Base-by-base conservation (phyloP, 768 basidiomycete genomes). In the Leccinum subtestaceum region DNA sequence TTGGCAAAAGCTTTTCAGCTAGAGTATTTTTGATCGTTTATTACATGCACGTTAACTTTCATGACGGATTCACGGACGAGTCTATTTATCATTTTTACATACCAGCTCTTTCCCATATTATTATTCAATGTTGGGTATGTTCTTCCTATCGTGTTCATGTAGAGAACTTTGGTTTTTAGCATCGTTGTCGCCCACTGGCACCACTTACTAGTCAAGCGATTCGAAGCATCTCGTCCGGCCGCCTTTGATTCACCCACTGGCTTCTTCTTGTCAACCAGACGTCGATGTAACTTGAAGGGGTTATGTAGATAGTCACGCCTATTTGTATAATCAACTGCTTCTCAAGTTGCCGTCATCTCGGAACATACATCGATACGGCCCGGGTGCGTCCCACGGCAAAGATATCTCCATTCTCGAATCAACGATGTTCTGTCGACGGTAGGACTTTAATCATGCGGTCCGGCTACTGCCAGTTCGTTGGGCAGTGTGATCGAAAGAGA, bases 1-100 rank as follows among this genome's bases (percentile, higher is more conserved):
- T 7, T 94, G 89, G 85, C 84, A 84, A 70, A 95, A 95, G 71
- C 74, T 85, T 23, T 75, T 85, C 55, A 79, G 78, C 63, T 80
- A 73, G 65, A 53, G 21, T 36, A 36, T 1, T n/a, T 65, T 38
- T 50, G 15, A 36, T 58, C 56, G 55, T 56, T 62, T 55, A 63
- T 73, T 52, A 25, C 54, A 52, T 54, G 56, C 62, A 59, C 59
- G 21, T 63, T 57, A 32, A 32, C 32, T 55, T 65, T 53, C 60
- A 19, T 57, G 45, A 31, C 55, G 53, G 48, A 63, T 59, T 43
- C 53, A 50, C 32, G 59, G 58, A 70, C 64, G 34, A 25, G 60
- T 40, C 27, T 71, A 67, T 73, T 73, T 71, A 72, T 72, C 53
- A 45, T 36, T 32, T 46, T 25, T 49, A 48, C 66, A 63, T 72